Percentiles rank a stretch among this genome's conserved stretches.
phyloP scores from a whole-genome alignment of 2,329 filamentous ascomycete species.

The Elsinoe fawcettii region DNA sequence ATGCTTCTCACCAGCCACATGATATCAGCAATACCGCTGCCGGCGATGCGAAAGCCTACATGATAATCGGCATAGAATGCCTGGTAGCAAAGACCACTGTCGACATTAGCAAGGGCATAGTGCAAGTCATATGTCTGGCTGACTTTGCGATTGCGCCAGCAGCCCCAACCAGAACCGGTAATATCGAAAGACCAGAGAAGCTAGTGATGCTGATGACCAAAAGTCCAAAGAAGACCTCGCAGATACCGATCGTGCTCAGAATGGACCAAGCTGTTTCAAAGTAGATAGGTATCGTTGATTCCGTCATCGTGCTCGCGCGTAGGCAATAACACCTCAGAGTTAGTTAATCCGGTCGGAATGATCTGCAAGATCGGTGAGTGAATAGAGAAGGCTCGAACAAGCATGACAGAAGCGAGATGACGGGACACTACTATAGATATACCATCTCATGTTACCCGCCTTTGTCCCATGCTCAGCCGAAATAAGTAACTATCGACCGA shows the following conservation, averaged over 20 bases:
- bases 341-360: too few relatives aligned
- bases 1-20: neutral
- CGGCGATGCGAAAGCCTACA: neutral
- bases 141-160: conserved; percentile 1
- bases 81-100: conserved; percentile 1
- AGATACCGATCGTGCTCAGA: conserved; percentile 1
- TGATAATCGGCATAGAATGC: conserved; percentile 1
- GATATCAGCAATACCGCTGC: neutral
- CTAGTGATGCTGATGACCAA: neutral
- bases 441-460: too few relatives aligned
- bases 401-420: too few relatives aligned
- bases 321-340: too few relatives aligned
- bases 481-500: neutral
- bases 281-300: neutral
- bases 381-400: too few relatives aligned
- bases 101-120: neutral
- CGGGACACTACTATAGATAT: too few relatives aligned
- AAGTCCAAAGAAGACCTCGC: neutral
- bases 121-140: neutral
- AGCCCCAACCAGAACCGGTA: neutral
- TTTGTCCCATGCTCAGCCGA: neutral
- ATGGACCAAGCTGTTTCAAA: conserved; percentile 8
- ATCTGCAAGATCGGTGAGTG: neutral
- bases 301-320: too few relatives aligned
- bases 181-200: neutral